Conservation (phyloP, 1,284 basidiomycete genomes). For the Filobasidium uniguttulatum region DNA sequence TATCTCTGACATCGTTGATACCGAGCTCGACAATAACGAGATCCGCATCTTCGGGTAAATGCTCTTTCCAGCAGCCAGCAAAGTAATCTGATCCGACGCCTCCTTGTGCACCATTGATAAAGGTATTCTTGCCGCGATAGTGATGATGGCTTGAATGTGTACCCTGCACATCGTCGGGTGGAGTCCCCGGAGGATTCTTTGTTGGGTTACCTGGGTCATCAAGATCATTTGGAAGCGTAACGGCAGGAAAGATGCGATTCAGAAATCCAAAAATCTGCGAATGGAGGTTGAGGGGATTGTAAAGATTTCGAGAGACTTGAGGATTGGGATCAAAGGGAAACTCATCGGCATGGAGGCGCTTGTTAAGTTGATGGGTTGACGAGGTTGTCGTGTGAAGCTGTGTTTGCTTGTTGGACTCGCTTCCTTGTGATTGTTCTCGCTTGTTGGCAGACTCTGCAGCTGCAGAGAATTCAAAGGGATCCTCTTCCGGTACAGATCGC, state of each 20-base stretch:
- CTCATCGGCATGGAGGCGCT: constrained; percentile 4
- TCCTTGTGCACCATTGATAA: constrained; percentile 30
- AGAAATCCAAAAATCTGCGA: constrained; percentile 27
- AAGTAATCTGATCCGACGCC: constrained; percentile 33
- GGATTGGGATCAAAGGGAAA: constrained; percentile 18
- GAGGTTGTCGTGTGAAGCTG: neutral
- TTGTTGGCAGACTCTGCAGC: neutral
- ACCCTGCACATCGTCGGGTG: neutral
- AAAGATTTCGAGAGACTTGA: constrained; percentile 15
- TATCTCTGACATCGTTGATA: constrained; percentile 28
- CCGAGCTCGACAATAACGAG: constrained; percentile 30
- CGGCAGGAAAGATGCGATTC: constrained; percentile 24
- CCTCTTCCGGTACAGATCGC: too few species aligned
- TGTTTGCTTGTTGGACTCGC: constrained; percentile 1
- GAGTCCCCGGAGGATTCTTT: constrained; percentile 9
- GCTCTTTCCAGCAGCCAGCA: constrained; percentile 34
- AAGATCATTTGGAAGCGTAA: neutral
- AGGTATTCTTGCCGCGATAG: constrained; percentile 18
- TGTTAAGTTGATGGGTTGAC: too few species aligned
- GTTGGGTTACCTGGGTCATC: neutral
- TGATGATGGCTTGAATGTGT: neutral
- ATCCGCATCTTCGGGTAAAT: constrained; percentile 28
- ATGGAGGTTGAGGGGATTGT: constrained; percentile 24
- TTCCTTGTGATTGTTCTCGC: constrained; percentile 9
- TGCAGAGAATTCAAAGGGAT: too few species aligned